Percentiles rank a stretch among this genome's conserved stretches.
Evolutionary conservation across 1,284 basidiomycete species (phyloP).

Genomic region (Pseudozyma hubeiensis): DNA sequence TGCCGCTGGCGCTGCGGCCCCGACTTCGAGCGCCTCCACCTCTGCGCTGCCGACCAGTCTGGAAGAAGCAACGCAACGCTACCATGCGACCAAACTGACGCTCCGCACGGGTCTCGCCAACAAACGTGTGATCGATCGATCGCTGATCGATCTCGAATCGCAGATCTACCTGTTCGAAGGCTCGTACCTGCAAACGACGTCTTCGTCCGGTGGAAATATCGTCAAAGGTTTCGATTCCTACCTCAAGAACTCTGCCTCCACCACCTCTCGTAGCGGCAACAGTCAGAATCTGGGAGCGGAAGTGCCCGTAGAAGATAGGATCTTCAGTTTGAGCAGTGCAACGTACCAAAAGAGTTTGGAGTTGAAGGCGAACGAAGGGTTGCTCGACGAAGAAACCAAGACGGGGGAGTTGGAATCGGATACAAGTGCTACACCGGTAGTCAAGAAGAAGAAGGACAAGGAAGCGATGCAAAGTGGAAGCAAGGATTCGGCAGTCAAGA

Average conservation of each 20-base stretch:
- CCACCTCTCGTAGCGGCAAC: neutral
- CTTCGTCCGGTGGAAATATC: constrained; percentile 66
- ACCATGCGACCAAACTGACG: constrained; percentile 49
- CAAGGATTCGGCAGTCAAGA: constrained; percentile 4
- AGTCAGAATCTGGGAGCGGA: constrained; percentile 19
- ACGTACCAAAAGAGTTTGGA: constrained; percentile 63
- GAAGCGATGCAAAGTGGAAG: too few species aligned
- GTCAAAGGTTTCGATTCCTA: constrained; percentile 67
- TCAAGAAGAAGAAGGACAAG: neutral
- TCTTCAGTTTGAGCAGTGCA: constrained; percentile 60
- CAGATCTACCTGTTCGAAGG: constrained; percentile 68
- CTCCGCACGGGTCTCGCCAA: constrained; percentile 54
- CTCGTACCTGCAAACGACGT: constrained; percentile 62
- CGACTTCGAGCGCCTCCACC: neutral
- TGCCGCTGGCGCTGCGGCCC: neutral
- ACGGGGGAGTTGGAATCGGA: constrained; percentile 27
- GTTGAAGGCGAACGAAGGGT: constrained; percentile 56
- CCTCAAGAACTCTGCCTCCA: constrained; percentile 50
- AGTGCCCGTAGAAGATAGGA: constrained; percentile 57
- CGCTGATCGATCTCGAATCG: constrained; percentile 64
- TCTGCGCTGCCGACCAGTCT: constrained; percentile 34
- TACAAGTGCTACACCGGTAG: neutral
- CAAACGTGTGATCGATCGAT: constrained; percentile 61
- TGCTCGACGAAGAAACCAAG: constrained; percentile 21
- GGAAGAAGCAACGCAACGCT: constrained; percentile 63